A percentile compares a stretch with the other conserved stretches of the same genome.
Conservation (phyloP, 805 yeast genomes). For the Candida palmyrensis region DNA sequence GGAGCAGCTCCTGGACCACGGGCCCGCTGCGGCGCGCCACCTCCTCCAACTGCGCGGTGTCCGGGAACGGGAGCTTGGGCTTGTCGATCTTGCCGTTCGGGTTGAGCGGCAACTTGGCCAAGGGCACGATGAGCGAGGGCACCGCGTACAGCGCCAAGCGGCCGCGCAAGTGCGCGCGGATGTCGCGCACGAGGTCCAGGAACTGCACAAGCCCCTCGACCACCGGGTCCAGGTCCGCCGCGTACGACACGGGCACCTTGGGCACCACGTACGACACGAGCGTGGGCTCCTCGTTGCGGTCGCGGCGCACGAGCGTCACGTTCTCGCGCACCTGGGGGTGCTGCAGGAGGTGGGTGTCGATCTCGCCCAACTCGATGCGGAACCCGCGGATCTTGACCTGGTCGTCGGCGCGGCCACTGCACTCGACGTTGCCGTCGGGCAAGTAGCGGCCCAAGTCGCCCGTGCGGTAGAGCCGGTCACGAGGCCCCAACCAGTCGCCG, state of each 20-base stretch:
- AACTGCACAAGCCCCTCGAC: slow-evolving; percentile 77
- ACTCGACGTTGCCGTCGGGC: slow-evolving; percentile 97
- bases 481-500: slow-evolving; percentile 79
- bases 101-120: slow-evolving; percentile 81
- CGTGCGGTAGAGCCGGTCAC: slow-evolving; percentile 93
- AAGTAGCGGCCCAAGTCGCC: slow-evolving; percentile 96
- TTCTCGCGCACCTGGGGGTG: slow-evolving; percentile 92
- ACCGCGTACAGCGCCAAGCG: slow-evolving; percentile 91
- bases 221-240: slow-evolving; percentile 52
- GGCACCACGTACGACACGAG: slow-evolving; percentile 91
- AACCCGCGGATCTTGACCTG: slow-evolving; percentile 98
- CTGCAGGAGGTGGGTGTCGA: slow-evolving; percentile 94
- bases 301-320: slow-evolving; percentile 84
- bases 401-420: slow-evolving; percentile 98
- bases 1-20: slow-evolving; percentile 38
- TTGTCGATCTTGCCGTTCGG: slow-evolving; percentile 99
- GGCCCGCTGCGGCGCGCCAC: slow-evolving; percentile 45
- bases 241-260: slow-evolving; percentile 39
- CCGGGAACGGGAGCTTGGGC: slow-evolving; percentile 95
- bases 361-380: slow-evolving; percentile 97
- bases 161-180: slow-evolving; percentile 77
- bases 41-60: slow-evolving; percentile 72
- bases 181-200: slow-evolving; percentile 70
- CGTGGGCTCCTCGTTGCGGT: slow-evolving; percentile 88
- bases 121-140: slow-evolving; percentile 86